A percentile compares a stretch with the other conserved stretches of the same genome.
Evolutionary conservation across 495 filamentous ascomycete genomes (phyloP).

Genomic region (Astrothelium macrocarpum): DNA sequence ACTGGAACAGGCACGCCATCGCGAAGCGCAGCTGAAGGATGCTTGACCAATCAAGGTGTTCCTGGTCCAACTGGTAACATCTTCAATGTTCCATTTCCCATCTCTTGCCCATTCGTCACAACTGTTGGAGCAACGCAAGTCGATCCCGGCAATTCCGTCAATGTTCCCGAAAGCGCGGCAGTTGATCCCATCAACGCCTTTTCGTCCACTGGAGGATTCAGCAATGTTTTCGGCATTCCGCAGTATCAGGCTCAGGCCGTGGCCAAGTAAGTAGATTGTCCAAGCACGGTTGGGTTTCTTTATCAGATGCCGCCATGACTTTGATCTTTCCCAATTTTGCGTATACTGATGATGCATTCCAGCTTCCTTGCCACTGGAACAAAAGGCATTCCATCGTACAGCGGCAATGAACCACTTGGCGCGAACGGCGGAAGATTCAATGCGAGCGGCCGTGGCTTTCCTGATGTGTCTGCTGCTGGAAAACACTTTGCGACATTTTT

Average conservation of each 20-base stretch:
- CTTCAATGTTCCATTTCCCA: conserved; percentile 21
- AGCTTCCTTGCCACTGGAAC: not conserved
- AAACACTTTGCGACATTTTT: conserved; percentile 2
- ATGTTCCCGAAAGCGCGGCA: conserved; percentile 32
- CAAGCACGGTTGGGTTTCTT: not conserved
- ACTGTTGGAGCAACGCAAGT: conserved; percentile 43
- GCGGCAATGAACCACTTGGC: conserved; percentile 30
- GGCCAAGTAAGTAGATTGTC: not conserved
- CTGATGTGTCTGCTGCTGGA: conserved; percentile 5
- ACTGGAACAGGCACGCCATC: conserved; percentile 33
- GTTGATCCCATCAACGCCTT: conserved; percentile 13
- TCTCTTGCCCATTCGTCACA: conserved; percentile 42
- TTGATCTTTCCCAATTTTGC: too few relatives aligned
- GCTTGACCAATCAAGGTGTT: conserved; percentile 8
- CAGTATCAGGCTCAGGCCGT: conserved; percentile 9
- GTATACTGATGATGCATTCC: not conserved
- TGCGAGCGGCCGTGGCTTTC: conserved; percentile 25
- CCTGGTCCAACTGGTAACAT: not conserved
- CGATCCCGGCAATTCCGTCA: conserved; percentile 23
- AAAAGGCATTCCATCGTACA: conserved; percentile 15
- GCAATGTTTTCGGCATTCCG: not conserved
- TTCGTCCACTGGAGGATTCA: conserved; percentile 5
- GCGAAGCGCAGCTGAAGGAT: conserved; percentile 13
- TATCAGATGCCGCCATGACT: too few relatives aligned
- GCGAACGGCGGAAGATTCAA: conserved; percentile 36